Base-by-base conservation (phyloP, 2,329 filamentous ascomycete genomes). In the Colletotrichum sansevieriae region DNA sequence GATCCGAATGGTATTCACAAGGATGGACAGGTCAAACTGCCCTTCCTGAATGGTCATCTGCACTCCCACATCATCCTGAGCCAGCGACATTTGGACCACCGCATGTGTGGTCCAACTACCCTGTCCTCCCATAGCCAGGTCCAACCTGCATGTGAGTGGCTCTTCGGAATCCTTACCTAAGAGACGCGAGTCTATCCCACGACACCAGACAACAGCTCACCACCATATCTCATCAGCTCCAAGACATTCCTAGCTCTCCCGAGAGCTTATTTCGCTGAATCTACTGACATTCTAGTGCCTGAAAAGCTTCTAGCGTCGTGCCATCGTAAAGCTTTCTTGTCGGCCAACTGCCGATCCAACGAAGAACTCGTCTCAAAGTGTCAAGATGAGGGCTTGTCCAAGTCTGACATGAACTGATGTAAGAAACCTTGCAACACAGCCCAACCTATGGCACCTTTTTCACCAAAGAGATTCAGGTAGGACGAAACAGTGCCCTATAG, bases 271-370 rank as follows among this genome's bases (percentile, higher is more conserved):
- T n/a, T 33, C 11, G 18, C 22, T 18, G 35, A 7, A 8, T n/a
- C 29, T 11, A 11, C 11, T 4, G 10, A 25, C 11, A 9, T 61
- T 61, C 25, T 46, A 69, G 62, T 49, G 35, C 57, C 7, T 9
- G 15, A 8, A 22, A 68, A 60, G 55, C 20, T 68, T 65, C 65
- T 68, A 68, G 66, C 49, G 66, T 41, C 29, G 29, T 29, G 65
- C 25, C 37, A 20, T 20, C 41, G 22, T 22, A 49, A 68, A 65
- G 55, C 62, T 65, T 65, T 56, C 55, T 52, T 39, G n/a, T 65
- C 54, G 22, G 20, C n/a, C 55, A 49, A 59, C 39, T 65, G 61
- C 61, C 61, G 55, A 51, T 58, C 25, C 43, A 59, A 55, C 44
- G 49, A 44, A n/a, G 18, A 43, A 33, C n/a, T 39, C 35, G 33